Conservation (phyloP, 331 rosid genomes). For the Erythrophleum ivorense region DNA sequence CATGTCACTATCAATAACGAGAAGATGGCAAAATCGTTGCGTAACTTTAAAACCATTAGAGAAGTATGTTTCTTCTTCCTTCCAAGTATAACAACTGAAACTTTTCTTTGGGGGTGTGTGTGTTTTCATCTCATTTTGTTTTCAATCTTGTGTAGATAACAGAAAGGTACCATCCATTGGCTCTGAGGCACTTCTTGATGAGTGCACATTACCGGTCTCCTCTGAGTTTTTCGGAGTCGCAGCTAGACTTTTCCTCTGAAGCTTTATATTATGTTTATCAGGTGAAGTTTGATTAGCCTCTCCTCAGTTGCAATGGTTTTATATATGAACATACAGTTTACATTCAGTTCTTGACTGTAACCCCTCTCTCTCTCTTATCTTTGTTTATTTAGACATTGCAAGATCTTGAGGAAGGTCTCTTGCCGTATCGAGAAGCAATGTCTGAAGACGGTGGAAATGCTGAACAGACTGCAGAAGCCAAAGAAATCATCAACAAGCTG, state of each 20-base stretch:
- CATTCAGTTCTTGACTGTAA: too few relatives aligned
- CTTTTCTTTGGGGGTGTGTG: slow-evolving; percentile 13
- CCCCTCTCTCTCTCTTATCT: too few relatives aligned
- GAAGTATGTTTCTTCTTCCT: too few relatives aligned
- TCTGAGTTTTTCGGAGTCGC: slow-evolving; percentile 70
- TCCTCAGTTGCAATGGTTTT: too few relatives aligned
- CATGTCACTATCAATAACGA: slow-evolving; percentile 89
- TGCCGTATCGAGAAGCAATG: too few relatives aligned
- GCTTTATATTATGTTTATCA: slow-evolving; percentile 81
- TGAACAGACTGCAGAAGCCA: too few relatives aligned
- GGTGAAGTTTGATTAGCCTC: too few relatives aligned
- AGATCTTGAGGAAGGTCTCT: too few relatives aligned
- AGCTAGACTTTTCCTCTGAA: slow-evolving; percentile 81
- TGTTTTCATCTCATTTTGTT: slow-evolving; percentile 7
- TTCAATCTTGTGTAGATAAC: slow-evolving; percentile 60
- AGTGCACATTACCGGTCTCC: slow-evolving; percentile 87
- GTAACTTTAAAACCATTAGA: slow-evolving; percentile 90
- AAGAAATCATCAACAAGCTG: too few relatives aligned
- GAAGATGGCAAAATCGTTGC: slow-evolving; percentile 91
- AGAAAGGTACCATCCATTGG: slow-evolving; percentile 73
- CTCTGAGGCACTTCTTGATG: slow-evolving; percentile 83
- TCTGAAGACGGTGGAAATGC: too few relatives aligned
- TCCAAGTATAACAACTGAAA: slow-evolving; percentile 20
- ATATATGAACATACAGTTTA: too few relatives aligned
- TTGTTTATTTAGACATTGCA: too few relatives aligned